Conservation (phyloP, 306 rosid species). For the Begonia masoniana region DNA sequence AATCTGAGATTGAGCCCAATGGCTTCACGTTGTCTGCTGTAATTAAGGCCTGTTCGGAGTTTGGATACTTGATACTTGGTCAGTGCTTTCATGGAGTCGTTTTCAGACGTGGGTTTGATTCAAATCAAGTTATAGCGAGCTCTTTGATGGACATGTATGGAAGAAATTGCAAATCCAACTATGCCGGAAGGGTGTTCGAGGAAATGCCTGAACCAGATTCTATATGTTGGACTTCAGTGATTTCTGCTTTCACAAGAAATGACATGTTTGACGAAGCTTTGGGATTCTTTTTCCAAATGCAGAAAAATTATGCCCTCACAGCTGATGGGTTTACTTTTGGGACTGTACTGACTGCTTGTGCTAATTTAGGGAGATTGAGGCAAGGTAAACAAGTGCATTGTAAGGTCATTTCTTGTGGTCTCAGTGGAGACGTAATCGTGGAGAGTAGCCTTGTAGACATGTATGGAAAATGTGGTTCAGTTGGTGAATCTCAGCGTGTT, state of each 20-base stretch:
- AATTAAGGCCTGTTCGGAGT: constrained; percentile 53
- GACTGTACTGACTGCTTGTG: constrained; percentile 57
- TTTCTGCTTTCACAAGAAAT: constrained; percentile 49
- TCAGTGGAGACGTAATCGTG: constrained; percentile 57
- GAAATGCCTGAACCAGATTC: constrained; percentile 48
- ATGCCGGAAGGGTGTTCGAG: constrained; percentile 52
- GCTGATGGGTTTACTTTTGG: constrained; percentile 71
- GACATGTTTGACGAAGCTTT: constrained; percentile 56
- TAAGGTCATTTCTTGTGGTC: constrained; percentile 40
- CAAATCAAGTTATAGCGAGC: constrained; percentile 32
- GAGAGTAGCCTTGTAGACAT: constrained; percentile 85
- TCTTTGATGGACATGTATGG: constrained; percentile 79
- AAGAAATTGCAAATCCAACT: constrained; percentile 16
- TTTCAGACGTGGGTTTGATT: constrained; percentile 34
- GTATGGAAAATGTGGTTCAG: constrained; percentile 81
- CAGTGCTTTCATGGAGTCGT: constrained; percentile 46
- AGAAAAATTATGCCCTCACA: constrained; percentile 25
- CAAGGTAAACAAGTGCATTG: constrained; percentile 65
- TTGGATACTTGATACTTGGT: constrained; percentile 31
- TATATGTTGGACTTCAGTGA: constrained; percentile 61
- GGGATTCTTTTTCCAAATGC: constrained; percentile 35
- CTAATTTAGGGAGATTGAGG: constrained; percentile 50
- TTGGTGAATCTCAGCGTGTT: constrained; percentile 27
- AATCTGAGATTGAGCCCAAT: constrained; percentile 39
- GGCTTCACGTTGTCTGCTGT: constrained; percentile 59